Conservation (phyloP, 345 rosid species). For the Aethionema arabicum region DNA sequence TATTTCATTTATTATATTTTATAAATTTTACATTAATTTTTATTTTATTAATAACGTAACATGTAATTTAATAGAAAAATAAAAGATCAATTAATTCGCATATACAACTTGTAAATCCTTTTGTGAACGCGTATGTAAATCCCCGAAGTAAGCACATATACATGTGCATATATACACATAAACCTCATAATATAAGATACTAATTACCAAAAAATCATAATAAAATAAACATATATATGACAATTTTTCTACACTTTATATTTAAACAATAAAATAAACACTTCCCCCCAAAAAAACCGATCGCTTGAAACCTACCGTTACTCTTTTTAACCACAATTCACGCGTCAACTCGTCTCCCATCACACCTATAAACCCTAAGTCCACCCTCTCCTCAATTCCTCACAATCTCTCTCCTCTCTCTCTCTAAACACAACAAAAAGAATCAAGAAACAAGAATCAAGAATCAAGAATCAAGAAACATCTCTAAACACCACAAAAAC, state of each 20-base stretch:
- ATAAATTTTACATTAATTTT: too few relatives aligned
- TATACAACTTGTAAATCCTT: neutral
- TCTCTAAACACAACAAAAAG: conserved; percentile 23
- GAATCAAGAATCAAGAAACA: conserved; percentile 5
- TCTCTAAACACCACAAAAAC: conserved; percentile 6
- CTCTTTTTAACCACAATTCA: conserved; percentile 47
- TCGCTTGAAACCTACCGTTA: conserved; percentile 31
- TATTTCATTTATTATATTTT: too few relatives aligned
- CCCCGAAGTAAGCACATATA: conserved; percentile 30
- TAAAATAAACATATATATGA: conserved; percentile 15
- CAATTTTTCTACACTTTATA: conserved; percentile 13
- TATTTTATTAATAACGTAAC: too few relatives aligned
- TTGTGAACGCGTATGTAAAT: conserved; percentile 15
- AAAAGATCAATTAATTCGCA: too few relatives aligned
- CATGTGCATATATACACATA: conserved; percentile 32
- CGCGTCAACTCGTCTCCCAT: conserved; percentile 55
- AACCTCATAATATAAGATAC: neutral
- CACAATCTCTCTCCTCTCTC: conserved; percentile 21
- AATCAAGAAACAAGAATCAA: conserved; percentile 13
- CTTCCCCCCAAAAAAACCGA: conserved; percentile 32
- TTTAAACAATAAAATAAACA: neutral
- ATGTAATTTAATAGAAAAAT: too few relatives aligned
- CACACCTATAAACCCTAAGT: conserved; percentile 46
- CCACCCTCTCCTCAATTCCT: conserved; percentile 32
- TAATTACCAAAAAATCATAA: neutral